Conservation (phyloP, 2,329 filamentous ascomycete genomes). For the Phialemoniopsis sp. region DNA sequence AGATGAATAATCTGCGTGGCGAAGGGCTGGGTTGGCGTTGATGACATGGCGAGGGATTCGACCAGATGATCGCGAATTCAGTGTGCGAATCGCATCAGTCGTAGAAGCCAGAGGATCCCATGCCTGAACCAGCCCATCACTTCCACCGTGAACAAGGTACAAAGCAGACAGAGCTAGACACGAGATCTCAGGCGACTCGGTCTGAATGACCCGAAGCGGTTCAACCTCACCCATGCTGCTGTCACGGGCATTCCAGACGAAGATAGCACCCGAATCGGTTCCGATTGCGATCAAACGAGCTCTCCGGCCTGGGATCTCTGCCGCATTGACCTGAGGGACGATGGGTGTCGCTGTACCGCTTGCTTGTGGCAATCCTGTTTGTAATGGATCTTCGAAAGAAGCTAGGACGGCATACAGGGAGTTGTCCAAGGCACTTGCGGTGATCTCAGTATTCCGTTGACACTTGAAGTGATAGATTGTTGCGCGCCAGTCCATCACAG, state of each 20-base stretch:
- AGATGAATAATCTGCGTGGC: slow-evolving; percentile 72
- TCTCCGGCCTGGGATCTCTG: slow-evolving; percentile 78
- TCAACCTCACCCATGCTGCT: slow-evolving; percentile 54
- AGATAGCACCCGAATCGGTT: slow-evolving; percentile 70
- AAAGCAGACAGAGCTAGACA: slow-evolving; percentile 79
- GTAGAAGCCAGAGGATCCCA: slow-evolving; percentile 94
- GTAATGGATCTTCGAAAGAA: slow-evolving; percentile 72
- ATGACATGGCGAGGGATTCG: slow-evolving; percentile 72
- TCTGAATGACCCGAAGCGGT: slow-evolving; percentile 79
- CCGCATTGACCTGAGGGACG: slow-evolving; percentile 28
- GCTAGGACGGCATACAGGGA: slow-evolving; percentile 71
- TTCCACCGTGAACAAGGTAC: slow-evolving; percentile 89
- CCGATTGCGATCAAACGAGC: slow-evolving; percentile 78
- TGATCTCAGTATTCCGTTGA: slow-evolving; percentile 54
- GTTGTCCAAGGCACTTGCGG: slow-evolving; percentile 65
- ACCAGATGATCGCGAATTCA: slow-evolving; percentile 81
- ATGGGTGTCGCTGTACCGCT: slow-evolving; percentile 43
- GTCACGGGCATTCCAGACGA: slow-evolving; percentile 83
- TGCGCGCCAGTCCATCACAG: slow-evolving; percentile 54
- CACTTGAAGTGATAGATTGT: slow-evolving; percentile 60
- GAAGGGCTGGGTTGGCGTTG: slow-evolving; percentile 49
- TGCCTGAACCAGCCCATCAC: slow-evolving; percentile 89
- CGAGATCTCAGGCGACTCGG: slow-evolving; percentile 84
- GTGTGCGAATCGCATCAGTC: slow-evolving; percentile 71
- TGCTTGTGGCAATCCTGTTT: slow-evolving; percentile 43